A percentile compares a stretch with the other conserved stretches of the same genome.
Evolutionary conservation across 2,329 filamentous ascomycete species (phyloP).

Genomic region (Tolypocladium ovalisporum): DNA sequence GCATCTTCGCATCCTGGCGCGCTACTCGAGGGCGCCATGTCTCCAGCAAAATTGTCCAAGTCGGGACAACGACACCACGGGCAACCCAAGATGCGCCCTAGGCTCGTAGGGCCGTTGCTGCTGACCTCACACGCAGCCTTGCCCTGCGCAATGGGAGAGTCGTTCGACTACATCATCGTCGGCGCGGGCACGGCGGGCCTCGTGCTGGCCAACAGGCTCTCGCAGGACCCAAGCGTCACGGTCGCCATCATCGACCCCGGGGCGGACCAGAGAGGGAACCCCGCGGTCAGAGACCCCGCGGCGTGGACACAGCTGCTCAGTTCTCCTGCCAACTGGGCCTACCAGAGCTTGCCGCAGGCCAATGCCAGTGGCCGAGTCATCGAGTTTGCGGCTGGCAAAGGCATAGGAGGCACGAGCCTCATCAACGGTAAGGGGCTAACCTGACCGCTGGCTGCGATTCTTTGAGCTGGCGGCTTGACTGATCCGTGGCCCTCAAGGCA

Average conservation of each 20-base stretch:
- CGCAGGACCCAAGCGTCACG: constrained; percentile 17
- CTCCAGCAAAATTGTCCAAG: neutral
- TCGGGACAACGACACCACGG: neutral
- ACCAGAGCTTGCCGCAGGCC: constrained; percentile 18
- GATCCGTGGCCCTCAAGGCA: constrained; percentile 15
- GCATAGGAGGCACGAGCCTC: constrained; percentile 26
- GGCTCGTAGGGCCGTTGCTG: neutral
- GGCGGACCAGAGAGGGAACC: constrained; percentile 20
- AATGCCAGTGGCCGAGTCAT: constrained; percentile 19
- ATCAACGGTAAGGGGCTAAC: constrained; percentile 22
- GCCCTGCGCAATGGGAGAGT: neutral
- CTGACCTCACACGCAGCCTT: neutral
- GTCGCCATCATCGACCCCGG: constrained; percentile 28
- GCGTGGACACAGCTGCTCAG: constrained; percentile 13
- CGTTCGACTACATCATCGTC: constrained; percentile 25
- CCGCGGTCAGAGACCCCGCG: constrained; percentile 17
- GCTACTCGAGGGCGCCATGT: neutral
- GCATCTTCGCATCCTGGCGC: neutral
- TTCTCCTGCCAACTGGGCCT: constrained; percentile 23
- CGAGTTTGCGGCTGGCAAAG: constrained; percentile 22
- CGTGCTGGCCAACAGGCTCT: constrained; percentile 24
- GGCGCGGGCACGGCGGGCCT: constrained; percentile 26
- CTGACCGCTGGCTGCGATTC: neutral
- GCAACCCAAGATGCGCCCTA: neutral
- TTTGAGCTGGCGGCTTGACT: neutral